Conservation (phyloP, 169 alveolate species). For the Plasmodium gonderi region DNA sequence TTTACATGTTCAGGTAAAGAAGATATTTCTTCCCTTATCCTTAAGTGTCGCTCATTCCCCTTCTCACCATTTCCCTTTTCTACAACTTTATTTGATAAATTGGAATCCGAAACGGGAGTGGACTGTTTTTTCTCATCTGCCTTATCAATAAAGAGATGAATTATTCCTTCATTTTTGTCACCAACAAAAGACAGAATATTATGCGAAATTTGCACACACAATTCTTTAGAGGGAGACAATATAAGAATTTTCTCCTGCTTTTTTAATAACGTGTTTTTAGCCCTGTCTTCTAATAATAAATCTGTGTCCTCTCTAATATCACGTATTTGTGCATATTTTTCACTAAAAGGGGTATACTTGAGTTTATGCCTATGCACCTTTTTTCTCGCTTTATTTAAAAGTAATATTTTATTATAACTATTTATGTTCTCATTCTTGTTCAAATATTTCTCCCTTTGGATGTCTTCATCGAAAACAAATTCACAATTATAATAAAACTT, state of each 20-base stretch:
- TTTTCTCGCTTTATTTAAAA: slow-evolving; percentile 5
- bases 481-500: slow-evolving; percentile 51
- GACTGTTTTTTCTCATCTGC: background rate
- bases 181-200: slow-evolving; percentile 25
- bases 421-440: background rate
- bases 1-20: background rate
- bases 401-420: background rate
- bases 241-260: slow-evolving; percentile 57
- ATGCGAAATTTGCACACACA: slow-evolving; percentile 64
- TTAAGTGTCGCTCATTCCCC: background rate
- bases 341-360: slow-evolving; percentile 58
- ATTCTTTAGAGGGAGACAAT: slow-evolving; percentile 61
- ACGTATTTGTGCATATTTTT: slow-evolving; percentile 38
- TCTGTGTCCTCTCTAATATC: slow-evolving; percentile 46
- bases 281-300: slow-evolving; percentile 26
- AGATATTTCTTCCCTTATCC: background rate
- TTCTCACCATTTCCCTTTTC: background rate
- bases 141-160: slow-evolving; percentile 62
- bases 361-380: slow-evolving; percentile 8
- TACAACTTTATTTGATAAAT: background rate
- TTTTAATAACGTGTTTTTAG: slow-evolving; percentile 13
- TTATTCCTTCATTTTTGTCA: slow-evolving; percentile 13
- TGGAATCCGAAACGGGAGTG: background rate
- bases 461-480: slow-evolving; percentile 62
- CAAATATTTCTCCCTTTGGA: slow-evolving; percentile 41